These are phyloP conservation scores for Eutrema yunnanense DNA, from an alignment of 345 rosid species.

Conservation along the genomic window DNA sequence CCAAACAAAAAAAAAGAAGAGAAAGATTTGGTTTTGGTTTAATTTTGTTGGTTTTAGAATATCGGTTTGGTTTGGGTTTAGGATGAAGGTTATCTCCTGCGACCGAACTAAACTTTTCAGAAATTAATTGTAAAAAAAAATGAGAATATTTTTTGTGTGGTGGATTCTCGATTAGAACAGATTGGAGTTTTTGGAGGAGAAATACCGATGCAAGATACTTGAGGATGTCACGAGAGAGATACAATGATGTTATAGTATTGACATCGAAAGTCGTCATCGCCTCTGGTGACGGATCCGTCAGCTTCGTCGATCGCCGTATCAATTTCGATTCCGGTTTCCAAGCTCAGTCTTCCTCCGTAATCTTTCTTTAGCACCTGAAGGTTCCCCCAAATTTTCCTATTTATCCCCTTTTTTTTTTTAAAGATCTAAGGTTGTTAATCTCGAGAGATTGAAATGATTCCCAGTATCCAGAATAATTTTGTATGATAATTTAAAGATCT, in stretches of 20 bases:
- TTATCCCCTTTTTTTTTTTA: no score
- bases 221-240: constrained; percentile 73
- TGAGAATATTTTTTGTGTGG: no score
- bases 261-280: constrained; percentile 91
- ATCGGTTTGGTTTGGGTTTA: background rate
- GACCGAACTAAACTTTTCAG: no score
- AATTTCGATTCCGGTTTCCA: constrained; percentile 81
- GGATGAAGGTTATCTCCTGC: background rate
- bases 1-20: no score
- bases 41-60: background rate
- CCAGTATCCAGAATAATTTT: no score
- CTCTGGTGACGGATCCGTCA: constrained; percentile 73
- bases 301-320: constrained; percentile 91
- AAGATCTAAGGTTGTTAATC: no score
- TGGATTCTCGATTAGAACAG: background rate
- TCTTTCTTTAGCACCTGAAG: constrained; percentile 94
- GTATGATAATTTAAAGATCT: no score
- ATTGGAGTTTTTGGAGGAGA: constrained; percentile 98
- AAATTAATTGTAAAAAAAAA: no score
- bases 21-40: background rate
- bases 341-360: constrained; percentile 76
- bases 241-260: constrained; percentile 82
- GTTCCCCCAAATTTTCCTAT: constrained; percentile 29
- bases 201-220: constrained; percentile 80
- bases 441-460: no score